Evolutionary conservation across 768 basidiomycete genomes (phyloP).

Genomic region (Sistotremastrum niveocremeum): DNA sequence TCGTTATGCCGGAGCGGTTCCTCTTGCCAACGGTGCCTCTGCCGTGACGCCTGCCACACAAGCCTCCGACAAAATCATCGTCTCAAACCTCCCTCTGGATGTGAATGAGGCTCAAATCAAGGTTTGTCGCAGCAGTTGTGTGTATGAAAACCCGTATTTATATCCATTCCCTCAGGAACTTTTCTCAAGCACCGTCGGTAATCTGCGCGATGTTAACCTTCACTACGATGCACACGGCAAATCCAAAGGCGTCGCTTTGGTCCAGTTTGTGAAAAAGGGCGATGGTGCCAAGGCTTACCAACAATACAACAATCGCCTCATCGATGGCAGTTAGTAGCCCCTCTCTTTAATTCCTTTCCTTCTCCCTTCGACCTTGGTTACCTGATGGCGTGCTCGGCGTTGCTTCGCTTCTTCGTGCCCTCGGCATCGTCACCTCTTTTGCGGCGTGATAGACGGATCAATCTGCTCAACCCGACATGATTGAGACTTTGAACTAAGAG

Average conservation of each 20-base stretch:
- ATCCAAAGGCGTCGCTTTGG: conserved; percentile 82
- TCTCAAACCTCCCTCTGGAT: conserved; percentile 84
- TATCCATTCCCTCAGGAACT: conserved; percentile 52
- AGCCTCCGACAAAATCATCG: conserved; percentile 79
- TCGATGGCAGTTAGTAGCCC: conserved; percentile 99
- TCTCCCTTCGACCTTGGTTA: conserved; percentile 19
- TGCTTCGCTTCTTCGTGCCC: too few species aligned
- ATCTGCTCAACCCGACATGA: too few species aligned
- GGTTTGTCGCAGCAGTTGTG: conserved; percentile 32
- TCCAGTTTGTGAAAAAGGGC: conserved; percentile 75
- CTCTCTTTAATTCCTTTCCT: conserved; percentile 24
- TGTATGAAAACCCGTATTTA: neutral
- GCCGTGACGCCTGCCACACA: conserved; percentile 25
- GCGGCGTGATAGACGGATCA: too few species aligned
- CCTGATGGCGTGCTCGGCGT: conserved; percentile 8
- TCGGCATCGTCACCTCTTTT: too few species aligned
- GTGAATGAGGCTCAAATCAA: conserved; percentile 91
- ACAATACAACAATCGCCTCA: conserved; percentile 95
- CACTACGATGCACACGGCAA: conserved; percentile 75
- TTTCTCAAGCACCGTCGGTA: conserved; percentile 82
- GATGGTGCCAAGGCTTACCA: conserved; percentile 87
- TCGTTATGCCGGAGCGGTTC: conserved; percentile 32
- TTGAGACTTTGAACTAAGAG: too few species aligned
- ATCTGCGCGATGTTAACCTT: conserved; percentile 70
- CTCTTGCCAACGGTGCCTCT: conserved; percentile 13